These are phyloP conservation scores for Lanmaoa rubissima DNA, from an alignment of 768 basidiomycete species.

Conservation along the genomic window DNA sequence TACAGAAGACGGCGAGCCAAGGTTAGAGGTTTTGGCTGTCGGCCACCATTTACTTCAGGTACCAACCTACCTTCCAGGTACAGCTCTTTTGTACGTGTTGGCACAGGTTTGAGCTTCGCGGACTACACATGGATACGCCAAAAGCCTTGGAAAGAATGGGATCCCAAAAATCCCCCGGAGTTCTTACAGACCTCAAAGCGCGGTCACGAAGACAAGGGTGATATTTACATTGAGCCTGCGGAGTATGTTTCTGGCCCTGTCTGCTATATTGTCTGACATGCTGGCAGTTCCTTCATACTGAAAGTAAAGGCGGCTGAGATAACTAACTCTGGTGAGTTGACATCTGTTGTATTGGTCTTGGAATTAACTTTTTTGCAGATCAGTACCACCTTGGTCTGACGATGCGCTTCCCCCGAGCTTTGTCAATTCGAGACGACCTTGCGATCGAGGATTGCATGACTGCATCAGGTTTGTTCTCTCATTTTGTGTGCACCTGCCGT, in stretches of 20 bases:
- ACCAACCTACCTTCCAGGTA: slow-evolving; percentile 50
- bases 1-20: slow-evolving; percentile 51
- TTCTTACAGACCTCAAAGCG: slow-evolving; percentile 65
- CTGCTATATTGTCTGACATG: not conserved
- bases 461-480: slow-evolving; percentile 50
- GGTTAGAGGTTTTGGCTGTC: slow-evolving; percentile 39
- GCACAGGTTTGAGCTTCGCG: slow-evolving; percentile 80
- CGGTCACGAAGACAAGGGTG: slow-evolving; percentile 77
- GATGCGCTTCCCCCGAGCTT: slow-evolving; percentile 90
- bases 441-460: slow-evolving; percentile 69
- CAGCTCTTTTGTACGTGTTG: slow-evolving; percentile 84
- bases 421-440: slow-evolving; percentile 78
- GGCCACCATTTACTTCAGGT: not conserved
- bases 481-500: not conserved
- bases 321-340: slow-evolving; percentile 56
- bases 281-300: slow-evolving; percentile 82
- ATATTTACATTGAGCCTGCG: slow-evolving; percentile 86
- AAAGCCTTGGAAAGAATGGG: slow-evolving; percentile 82
- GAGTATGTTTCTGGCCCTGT: slow-evolving; percentile 51
- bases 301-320: slow-evolving; percentile 95
- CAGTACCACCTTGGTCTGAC: slow-evolving; percentile 85
- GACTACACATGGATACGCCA: slow-evolving; percentile 85
- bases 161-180: slow-evolving; percentile 66
- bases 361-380: slow-evolving; percentile 41
- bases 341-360: not conserved